Evolutionary conservation across 2,329 filamentous ascomycete genomes (phyloP), one percentile per base, ranked within the genome.

Genomic region (Colletotrichum costaricense): DNA sequence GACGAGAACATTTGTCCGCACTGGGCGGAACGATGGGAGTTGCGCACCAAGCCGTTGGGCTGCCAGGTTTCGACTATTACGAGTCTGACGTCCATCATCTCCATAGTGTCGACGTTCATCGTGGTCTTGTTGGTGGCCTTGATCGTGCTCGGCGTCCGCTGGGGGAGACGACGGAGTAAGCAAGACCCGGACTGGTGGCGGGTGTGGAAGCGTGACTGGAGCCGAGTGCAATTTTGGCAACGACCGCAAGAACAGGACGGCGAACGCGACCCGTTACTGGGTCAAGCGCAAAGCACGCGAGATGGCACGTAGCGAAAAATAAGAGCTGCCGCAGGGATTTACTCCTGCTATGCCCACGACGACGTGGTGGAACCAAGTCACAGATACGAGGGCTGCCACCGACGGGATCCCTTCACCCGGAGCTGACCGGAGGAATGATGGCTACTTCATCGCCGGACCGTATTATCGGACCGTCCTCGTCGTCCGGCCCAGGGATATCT

Each of bases 361-460:
- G 56, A 14, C 60, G 14, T 42, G 55, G 49, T 49, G 33, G 35
- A 58, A 52, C 70, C 57, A 60, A 63, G 57, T 49, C 71, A 55
- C 70, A 26, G 67, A 35, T 49, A 19, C 6, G 54, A 55, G 60
- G 28, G 65, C 57, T 33, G 16, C 42, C 19, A n/a, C 38, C 38
- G 38, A 19, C 52, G n/a, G 11, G 52, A 24, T 4, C 22, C 52
- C 33, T 46, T 88, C 82, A 97, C 5, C 94, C 94, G 49, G 94
- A 95, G 86, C 94, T 97, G 76, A 97, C 95, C 11, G 95, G 94
- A 42, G 95, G 94, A 70, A 97, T 96, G 46, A 97, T 93, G 55
- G 93, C 95, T 68, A 97, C 94, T 84, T 97, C 95, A 79, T 97
- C 94, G 33, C 92, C 93, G 75, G 90, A 90, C 64, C 90, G 83